Conservation (phyloP, 2,329 filamentous ascomycete genomes). For the Exserohilum rostratum region DNA sequence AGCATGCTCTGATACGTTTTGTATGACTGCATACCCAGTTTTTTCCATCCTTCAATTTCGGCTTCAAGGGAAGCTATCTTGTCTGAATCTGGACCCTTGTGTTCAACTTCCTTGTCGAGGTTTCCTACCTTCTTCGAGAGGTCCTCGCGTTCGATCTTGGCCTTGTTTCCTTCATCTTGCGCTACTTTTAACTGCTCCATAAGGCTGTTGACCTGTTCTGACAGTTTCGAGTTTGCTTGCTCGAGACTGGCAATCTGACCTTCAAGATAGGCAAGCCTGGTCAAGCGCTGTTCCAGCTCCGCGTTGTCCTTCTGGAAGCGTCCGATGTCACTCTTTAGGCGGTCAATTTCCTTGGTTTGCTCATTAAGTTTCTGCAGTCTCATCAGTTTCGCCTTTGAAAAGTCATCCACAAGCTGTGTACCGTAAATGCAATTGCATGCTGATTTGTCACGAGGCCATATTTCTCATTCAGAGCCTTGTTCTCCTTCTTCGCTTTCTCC, state of each 20-base stretch:
- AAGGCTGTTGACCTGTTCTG: conserved; percentile 14
- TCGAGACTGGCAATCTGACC: conserved; percentile 11
- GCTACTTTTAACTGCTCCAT: conserved; percentile 14
- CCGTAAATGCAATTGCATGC: conserved; percentile 25
- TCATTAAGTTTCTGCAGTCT: conserved; percentile 18
- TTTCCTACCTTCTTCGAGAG: conserved; percentile 13
- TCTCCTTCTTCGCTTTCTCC: conserved; percentile 27
- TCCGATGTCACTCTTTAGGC: conserved; percentile 16
- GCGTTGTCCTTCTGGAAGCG: conserved; percentile 20
- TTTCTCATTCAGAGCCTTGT: conserved; percentile 24
- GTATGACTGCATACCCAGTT: conserved; percentile 35
- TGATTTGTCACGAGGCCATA: conserved; percentile 30
- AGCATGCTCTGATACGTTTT: conserved; percentile 33
- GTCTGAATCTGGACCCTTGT: neutral
- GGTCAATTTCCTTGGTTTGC: conserved; percentile 26
- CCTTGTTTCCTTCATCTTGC: conserved; percentile 5
- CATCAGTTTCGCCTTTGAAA: neutral
- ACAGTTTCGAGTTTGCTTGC: conserved; percentile 8
- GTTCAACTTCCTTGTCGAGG: conserved; percentile 2
- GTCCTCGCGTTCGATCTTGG: conserved; percentile 5
- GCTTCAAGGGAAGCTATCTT: conserved; percentile 17
- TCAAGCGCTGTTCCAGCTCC: conserved; percentile 19
- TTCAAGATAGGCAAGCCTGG: conserved; percentile 23
- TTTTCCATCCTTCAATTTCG: conserved; percentile 25
- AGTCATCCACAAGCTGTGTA: conserved; percentile 9